Conservation (phyloP, 192 early-diverging fungal species). For the Coemansia sp. region DNA sequence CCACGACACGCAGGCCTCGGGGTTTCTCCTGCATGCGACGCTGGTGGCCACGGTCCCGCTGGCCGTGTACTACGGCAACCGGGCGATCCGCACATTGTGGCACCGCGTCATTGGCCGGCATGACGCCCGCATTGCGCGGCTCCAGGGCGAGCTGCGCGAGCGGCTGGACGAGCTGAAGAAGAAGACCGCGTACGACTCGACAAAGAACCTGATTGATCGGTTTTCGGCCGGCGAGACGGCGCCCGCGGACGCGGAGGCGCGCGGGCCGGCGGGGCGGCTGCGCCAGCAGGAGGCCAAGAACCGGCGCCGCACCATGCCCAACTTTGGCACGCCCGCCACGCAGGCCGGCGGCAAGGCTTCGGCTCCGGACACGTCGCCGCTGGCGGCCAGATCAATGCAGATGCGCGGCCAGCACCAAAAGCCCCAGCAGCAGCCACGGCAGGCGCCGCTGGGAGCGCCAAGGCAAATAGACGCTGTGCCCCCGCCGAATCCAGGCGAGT, state of each 20-base stretch:
- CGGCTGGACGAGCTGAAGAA: constrained; percentile 93
- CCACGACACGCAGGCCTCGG: constrained; percentile 10
- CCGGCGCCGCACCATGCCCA: constrained; percentile 39
- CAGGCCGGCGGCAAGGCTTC: constrained; percentile 59
- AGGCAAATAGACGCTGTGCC: neutral
- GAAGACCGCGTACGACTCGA: constrained; percentile 86
- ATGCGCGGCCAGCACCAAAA: neutral
- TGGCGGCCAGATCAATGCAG: neutral
- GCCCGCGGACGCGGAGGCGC: neutral
- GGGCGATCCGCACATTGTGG: constrained; percentile 16
- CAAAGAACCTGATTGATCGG: constrained; percentile 82
- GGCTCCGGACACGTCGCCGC: constrained; percentile 64
- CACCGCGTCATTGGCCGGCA: constrained; percentile 23
- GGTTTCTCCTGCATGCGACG: constrained; percentile 15
- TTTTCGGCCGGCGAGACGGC: constrained; percentile 60
- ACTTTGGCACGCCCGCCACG: constrained; percentile 70
- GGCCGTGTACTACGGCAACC: constrained; percentile 39
- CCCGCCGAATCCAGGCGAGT: neutral
- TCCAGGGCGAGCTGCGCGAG: constrained; percentile 60
- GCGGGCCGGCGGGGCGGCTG: neutral
- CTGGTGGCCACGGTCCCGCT: constrained; percentile 21
- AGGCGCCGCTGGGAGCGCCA: neutral
- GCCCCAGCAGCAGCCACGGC: neutral
- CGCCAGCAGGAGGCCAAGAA: constrained; percentile 19
- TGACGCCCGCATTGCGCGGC: constrained; percentile 24